Percentiles rank a stretch among this genome's conserved stretches.
phyloP scores from a whole-genome alignment of 2,329 filamentous ascomycete species.

The Geosmithia putterillii region DNA sequence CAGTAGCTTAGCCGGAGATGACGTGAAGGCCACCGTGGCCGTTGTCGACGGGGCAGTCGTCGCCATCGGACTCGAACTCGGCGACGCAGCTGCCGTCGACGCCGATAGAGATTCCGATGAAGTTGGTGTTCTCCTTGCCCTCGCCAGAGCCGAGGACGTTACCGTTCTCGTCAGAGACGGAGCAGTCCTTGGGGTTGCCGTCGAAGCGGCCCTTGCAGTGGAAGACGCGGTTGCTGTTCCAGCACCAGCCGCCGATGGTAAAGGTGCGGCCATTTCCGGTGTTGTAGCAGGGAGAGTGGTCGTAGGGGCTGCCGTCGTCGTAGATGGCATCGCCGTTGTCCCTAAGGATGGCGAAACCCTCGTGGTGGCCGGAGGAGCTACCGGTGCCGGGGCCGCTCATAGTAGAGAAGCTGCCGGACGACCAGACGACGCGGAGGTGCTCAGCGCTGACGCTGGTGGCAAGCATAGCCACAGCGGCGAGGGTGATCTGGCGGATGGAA shows the following conservation, averaged over 20 bases:
- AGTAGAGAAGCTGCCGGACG: too few species aligned
- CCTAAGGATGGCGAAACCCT: neutral
- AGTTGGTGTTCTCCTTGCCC: neutral
- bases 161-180: neutral
- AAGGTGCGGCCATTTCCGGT: neutral
- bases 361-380: too few species aligned
- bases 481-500: too few species aligned
- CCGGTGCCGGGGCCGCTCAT: too few species aligned
- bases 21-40: neutral
- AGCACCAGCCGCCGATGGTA: neutral
- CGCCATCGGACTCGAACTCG: too few species aligned
- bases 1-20: too few species aligned
- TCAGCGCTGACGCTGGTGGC: too few species aligned
- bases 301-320: too few species aligned
- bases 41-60: neutral
- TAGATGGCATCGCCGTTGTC: neutral
- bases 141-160: neutral
- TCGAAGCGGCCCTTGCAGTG: neutral
- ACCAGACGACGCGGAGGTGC: too few species aligned
- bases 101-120: neutral
- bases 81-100: neutral
- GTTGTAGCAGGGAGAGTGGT: neutral
- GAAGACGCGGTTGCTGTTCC: neutral
- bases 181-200: neutral
- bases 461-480: too few species aligned